phyloP scores from a whole-genome alignment of 2,329 filamentous ascomycete genomes.

The Pestalotiopsis sp. region DNA sequence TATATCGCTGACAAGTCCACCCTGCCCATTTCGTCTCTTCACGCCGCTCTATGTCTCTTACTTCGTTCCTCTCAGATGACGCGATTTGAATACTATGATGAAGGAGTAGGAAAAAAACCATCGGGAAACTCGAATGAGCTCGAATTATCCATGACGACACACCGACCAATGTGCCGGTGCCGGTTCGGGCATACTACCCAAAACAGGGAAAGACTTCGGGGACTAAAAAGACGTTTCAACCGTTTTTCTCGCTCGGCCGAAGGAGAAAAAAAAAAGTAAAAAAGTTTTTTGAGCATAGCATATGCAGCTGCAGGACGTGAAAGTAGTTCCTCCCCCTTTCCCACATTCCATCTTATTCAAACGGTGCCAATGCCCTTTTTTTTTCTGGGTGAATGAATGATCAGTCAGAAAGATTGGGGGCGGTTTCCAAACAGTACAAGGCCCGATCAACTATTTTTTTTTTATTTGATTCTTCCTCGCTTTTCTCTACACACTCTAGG shows the following conservation, averaged over 20 bases:
- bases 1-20: no score
- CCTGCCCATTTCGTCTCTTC: no score
- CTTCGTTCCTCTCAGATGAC: no score
- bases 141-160: slow-evolving; percentile 5
- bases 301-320: not conserved
- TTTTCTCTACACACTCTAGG: no score
- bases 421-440: no score
- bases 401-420: no score
- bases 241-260: not conserved
- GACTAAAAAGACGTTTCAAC: slow-evolving; percentile 14
- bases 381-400: no score
- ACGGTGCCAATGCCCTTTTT: not conserved
- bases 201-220: slow-evolving; percentile 5
- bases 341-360: not conserved
- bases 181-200: slow-evolving; percentile 3
- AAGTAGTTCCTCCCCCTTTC: not conserved
- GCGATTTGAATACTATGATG: no score
- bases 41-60: no score
- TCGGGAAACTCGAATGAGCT: not conserved
- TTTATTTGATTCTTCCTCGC: no score
- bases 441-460: no score
- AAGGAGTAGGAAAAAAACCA: not conserved
- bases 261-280: not conserved
- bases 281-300: not conserved
- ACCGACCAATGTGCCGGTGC: not conserved